phyloP scores from a whole-genome alignment of 768 basidiomycete species.

The Phylloporus arenicola region DNA sequence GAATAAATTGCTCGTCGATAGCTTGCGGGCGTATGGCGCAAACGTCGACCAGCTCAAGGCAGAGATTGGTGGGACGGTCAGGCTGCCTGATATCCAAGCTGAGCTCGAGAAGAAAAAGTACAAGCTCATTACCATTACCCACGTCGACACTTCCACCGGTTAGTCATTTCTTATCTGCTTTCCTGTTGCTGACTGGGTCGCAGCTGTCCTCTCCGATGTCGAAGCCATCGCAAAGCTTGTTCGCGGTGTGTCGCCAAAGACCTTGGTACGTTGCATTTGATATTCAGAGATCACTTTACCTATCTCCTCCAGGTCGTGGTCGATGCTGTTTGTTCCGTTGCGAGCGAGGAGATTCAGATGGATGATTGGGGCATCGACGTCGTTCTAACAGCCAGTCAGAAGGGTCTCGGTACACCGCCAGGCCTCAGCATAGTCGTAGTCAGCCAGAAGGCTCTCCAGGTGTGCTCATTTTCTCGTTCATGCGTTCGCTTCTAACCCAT shows the following conservation, averaged over 20 bases:
- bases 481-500: neutral
- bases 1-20: conserved; percentile 22
- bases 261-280: conserved; percentile 48
- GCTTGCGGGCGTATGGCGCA: conserved; percentile 84
- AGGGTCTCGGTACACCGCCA: conserved; percentile 90
- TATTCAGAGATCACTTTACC: neutral
- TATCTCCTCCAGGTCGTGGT: conserved; percentile 53
- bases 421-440: conserved; percentile 85
- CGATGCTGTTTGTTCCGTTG: conserved; percentile 96
- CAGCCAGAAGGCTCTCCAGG: conserved; percentile 73
- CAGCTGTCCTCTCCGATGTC: conserved; percentile 82
- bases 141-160: conserved; percentile 90
- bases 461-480: conserved; percentile 12
- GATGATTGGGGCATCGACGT: conserved; percentile 93
- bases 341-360: conserved; percentile 90
- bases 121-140: conserved; percentile 89
- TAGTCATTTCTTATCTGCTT: neutral
- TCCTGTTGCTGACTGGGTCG: neutral
- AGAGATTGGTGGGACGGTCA: conserved; percentile 72
- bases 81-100: conserved; percentile 51
- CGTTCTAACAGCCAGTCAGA: conserved; percentile 81
- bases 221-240: conserved; percentile 71
- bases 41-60: conserved; percentile 81
- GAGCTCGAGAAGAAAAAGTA: conserved; percentile 77
- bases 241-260: conserved; percentile 72